These are phyloP conservation scores for Paxillus ammoniavirescens DNA, from an alignment of 768 basidiomycete species.

Conservation along the genomic window DNA sequence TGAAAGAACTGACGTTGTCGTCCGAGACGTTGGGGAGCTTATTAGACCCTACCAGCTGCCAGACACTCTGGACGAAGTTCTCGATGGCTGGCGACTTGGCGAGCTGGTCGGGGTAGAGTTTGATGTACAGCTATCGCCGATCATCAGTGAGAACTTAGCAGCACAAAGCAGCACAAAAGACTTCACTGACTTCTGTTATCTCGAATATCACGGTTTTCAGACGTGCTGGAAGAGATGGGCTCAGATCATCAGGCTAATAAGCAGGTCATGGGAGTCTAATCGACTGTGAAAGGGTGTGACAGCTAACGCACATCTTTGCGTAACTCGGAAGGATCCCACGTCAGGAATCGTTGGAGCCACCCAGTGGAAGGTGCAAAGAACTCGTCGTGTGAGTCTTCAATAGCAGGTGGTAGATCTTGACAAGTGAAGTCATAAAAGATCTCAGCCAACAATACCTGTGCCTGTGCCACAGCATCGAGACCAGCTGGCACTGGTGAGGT, in stretches of 20 bases:
- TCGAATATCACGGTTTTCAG: conserved; percentile 90
- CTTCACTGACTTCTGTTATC: conserved; percentile 68
- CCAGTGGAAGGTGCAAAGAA: conserved; percentile 75
- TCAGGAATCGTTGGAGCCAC: conserved; percentile 78
- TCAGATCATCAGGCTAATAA: conserved; percentile 70
- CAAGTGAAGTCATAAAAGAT: conserved; percentile 93
- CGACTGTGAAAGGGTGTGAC: not conserved
- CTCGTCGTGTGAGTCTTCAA: conserved; percentile 83
- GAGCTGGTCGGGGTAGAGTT: conserved; percentile 79
- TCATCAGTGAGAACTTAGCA: not conserved
- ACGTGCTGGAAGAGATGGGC: conserved; percentile 83
- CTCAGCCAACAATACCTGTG: conserved; percentile 75
- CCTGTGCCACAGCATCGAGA: conserved; percentile 60
- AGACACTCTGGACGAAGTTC: conserved; percentile 83
- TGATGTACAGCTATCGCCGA: conserved; percentile 63
- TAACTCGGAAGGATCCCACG: conserved; percentile 73
- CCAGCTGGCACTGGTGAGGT: conserved; percentile 33
- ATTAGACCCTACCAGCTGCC: conserved; percentile 75
- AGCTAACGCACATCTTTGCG: conserved; percentile 54
- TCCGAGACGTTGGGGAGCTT: conserved; percentile 68
- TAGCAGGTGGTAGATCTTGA: conserved; percentile 91
- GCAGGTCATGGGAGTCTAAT: conserved; percentile 8
- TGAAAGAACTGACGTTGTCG: conserved; percentile 56
- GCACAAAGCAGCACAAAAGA: not conserved
- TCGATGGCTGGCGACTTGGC: conserved; percentile 61